These are phyloP conservation scores for Aspergillus sergii DNA, from an alignment of 2,329 filamentous ascomycete species.

Conservation along the genomic window DNA sequence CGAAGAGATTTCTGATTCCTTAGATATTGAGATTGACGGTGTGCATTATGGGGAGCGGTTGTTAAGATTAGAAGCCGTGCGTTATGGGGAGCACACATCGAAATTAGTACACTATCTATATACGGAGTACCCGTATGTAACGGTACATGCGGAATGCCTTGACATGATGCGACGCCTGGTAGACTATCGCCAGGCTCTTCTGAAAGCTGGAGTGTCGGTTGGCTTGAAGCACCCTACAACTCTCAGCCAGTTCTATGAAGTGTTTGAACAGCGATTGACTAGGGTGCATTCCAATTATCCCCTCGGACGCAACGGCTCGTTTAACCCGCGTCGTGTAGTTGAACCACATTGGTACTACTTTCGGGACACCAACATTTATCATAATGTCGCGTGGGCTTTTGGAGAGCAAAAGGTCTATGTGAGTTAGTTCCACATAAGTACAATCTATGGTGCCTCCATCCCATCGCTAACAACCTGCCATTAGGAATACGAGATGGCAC, in stretches of 20 bases:
- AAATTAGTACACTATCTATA: not conserved
- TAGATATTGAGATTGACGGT: not conserved
- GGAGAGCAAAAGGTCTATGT: not conserved
- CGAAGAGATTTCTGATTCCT: not conserved
- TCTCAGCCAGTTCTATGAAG: constrained; percentile 1
- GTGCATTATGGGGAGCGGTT: not conserved
- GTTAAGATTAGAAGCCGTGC: not conserved
- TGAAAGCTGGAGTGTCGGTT: not conserved
- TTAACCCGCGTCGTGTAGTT: not conserved
- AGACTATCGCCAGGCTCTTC: not conserved
- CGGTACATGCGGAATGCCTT: not conserved
- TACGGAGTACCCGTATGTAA: not conserved
- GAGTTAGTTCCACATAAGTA: not conserved
- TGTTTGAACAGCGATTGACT: constrained; percentile 1
- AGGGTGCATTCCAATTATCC: not conserved
- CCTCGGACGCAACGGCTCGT: not conserved
- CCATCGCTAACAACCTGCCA: not conserved
- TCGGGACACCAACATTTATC: not conserved
- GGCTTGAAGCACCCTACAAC: not conserved
- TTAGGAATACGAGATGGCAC: not conserved
- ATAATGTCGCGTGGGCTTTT: not conserved
- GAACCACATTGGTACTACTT: not conserved
- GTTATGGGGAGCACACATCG: not conserved
- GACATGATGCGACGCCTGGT: not conserved
- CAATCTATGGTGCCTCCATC: not conserved